These are phyloP conservation scores for Trichoderma simmonsii DNA, from an alignment of 2,329 filamentous ascomycete species.

Conservation along the genomic window DNA sequence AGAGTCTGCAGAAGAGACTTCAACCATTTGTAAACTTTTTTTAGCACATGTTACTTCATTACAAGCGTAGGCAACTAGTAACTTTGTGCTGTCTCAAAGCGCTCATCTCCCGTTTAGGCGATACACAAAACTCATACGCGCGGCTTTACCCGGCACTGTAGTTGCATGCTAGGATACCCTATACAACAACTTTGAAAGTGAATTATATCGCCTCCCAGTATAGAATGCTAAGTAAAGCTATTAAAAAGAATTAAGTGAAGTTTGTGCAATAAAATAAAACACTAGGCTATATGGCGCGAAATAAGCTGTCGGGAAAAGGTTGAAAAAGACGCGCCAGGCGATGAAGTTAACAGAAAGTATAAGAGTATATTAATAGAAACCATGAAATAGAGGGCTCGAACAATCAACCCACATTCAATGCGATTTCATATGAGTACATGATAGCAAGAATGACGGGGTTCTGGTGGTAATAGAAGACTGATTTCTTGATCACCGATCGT, in stretches of 20 bases:
- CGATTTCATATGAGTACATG: not conserved
- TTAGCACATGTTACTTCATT: not conserved
- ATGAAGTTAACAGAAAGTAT: not conserved
- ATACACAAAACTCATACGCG: not conserved
- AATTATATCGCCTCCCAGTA: not conserved
- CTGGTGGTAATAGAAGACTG: not conserved
- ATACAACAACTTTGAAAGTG: not conserved
- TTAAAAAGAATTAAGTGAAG: rapidly evolving
- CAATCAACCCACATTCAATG: not conserved
- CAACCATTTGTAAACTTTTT: not conserved
- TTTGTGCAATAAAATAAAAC: not conserved
- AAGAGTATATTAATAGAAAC: not conserved
- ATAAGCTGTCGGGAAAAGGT: not conserved
- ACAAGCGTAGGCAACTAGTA: not conserved
- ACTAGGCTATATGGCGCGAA: not conserved
- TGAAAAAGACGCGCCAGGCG: no score
- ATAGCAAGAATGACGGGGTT: not conserved
- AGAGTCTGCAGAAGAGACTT: not conserved
- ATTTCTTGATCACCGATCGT: not conserved
- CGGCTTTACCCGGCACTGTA: not conserved
- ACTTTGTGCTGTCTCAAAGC: not conserved
- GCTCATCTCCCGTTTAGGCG: not conserved
- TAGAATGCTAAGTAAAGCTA: not conserved
- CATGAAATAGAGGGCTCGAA: not conserved
- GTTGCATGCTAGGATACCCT: not conserved